Evolutionary conservation across 1,284 basidiomycete genomes (phyloP).

Genomic region (Cryptococcus wingfieldii): DNA sequence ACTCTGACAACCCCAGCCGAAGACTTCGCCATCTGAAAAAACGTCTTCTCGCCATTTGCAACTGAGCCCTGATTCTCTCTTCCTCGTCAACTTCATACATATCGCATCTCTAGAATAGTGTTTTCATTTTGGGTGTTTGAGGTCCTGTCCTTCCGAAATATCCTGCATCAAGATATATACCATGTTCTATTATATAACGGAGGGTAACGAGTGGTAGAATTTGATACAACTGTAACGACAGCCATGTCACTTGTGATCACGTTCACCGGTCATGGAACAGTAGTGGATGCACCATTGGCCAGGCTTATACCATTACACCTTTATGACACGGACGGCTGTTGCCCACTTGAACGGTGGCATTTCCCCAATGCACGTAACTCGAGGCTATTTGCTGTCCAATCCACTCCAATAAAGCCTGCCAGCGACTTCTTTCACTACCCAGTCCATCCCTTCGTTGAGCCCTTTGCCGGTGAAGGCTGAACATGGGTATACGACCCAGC

Average conservation of each 20-base stretch:
- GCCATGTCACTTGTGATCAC: too few relatives aligned
- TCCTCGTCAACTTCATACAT: neutral
- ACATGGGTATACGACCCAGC: slow-evolving; percentile 87
- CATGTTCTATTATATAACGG: neutral
- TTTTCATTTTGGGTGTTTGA: neutral
- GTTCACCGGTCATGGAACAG: too few relatives aligned
- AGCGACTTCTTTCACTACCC: slow-evolving; percentile 90
- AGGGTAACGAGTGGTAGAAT: too few relatives aligned
- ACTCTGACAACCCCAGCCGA: slow-evolving; percentile 27
- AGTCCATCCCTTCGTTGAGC: slow-evolving; percentile 79
- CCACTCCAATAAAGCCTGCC: slow-evolving; percentile 54
- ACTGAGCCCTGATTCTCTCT: neutral
- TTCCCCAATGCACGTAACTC: too few relatives aligned
- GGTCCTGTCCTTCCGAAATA: neutral
- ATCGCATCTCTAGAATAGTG: neutral
- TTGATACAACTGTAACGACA: too few relatives aligned
- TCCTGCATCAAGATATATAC: too few relatives aligned
- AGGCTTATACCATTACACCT: too few relatives aligned
- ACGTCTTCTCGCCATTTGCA: neutral
- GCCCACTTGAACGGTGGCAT: too few relatives aligned
- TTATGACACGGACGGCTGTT: too few relatives aligned
- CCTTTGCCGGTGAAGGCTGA: slow-evolving; percentile 87
- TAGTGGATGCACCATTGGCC: too few relatives aligned
- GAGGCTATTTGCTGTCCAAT: neutral
- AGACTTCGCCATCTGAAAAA: slow-evolving; percentile 17